These are phyloP conservation scores for Brassica incana DNA, from an alignment of 345 rosid species.

Conservation along the genomic window DNA sequence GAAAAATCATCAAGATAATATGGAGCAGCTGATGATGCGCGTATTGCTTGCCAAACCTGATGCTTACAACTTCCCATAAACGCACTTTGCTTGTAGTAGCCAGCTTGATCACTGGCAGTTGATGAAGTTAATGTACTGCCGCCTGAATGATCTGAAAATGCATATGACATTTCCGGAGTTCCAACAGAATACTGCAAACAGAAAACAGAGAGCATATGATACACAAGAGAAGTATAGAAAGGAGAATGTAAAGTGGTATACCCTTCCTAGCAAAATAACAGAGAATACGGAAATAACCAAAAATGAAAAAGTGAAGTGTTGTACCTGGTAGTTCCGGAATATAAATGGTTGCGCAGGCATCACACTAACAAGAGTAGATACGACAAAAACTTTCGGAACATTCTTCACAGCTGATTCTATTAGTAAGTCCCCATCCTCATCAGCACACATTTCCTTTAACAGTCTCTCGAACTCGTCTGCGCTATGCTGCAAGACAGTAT, in stretches of 20 bases:
- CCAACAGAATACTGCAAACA: constrained; percentile 81
- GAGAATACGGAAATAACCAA: background rate
- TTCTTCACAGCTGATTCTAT: constrained; percentile 94
- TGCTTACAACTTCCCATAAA: constrained; percentile 97
- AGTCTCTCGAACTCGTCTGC: constrained; percentile 96
- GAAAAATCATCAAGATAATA: constrained; percentile 99
- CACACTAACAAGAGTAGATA: constrained; percentile 89
- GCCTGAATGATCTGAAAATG: constrained; percentile 78
- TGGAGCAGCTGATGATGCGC: constrained; percentile 99
- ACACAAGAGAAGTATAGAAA: background rate
- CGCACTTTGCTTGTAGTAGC: constrained; percentile 81
- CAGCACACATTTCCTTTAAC: constrained; percentile 96
- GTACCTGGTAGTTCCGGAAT: constrained; percentile 97
- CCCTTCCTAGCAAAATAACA: background rate
- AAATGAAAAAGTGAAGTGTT: constrained; percentile 6
- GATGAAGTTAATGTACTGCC: constrained; percentile 60
- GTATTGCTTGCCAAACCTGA: constrained; percentile 95
- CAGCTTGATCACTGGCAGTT: constrained; percentile 72
- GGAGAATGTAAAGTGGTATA: background rate
- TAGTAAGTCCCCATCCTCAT: constrained; percentile 90
- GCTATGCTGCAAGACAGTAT: constrained; percentile 83
- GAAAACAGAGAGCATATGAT: constrained; percentile 23
- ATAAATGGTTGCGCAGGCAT: constrained; percentile 95
- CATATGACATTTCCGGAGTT: constrained; percentile 81
- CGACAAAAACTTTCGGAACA: constrained; percentile 91